A percentile compares a stretch with the other conserved stretches of the same genome.
phyloP scores from a whole-genome alignment of 2,329 filamentous ascomycete genomes.

The Nannizziopsis arthrosporioides region DNA sequence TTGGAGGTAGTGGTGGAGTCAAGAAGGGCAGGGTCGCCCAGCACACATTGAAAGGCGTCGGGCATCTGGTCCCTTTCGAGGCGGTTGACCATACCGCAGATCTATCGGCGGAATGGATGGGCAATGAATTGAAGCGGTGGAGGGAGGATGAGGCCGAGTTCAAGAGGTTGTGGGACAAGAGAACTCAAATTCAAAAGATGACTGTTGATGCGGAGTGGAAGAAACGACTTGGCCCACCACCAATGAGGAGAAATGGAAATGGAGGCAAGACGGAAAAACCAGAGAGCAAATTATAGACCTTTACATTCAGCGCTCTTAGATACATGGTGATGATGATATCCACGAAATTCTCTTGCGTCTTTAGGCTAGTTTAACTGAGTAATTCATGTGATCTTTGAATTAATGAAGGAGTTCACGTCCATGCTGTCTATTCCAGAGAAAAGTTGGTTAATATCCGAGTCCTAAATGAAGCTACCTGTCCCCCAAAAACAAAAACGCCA shows the following conservation, averaged over 20 bases:
- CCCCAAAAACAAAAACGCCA: no score
- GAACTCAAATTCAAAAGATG: conserved; percentile 43
- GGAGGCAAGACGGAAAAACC: neutral
- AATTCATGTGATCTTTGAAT: no score
- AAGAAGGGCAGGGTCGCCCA: conserved; percentile 57
- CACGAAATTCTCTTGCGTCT: no score
- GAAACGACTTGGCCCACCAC: conserved; percentile 5
- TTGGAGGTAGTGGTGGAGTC: conserved; percentile 42
- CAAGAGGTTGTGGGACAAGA: conserved; percentile 42
- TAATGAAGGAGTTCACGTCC: no score
- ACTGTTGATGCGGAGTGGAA: conserved; percentile 46
- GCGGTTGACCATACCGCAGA: conserved; percentile 55
- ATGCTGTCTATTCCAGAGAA: no score
- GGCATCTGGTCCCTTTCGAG: conserved; percentile 81
- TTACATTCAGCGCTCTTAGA: neutral
- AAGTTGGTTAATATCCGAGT: no score
- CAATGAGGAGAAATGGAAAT: conserved; percentile 2
- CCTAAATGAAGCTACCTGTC: no score
- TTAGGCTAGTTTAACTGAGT: no score
- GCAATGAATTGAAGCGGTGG: conserved; percentile 47
- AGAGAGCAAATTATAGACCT: neutral
- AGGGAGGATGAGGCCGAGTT: conserved; percentile 46
- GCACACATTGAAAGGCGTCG: conserved; percentile 51
- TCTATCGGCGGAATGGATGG: conserved; percentile 46
- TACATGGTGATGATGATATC: no score